Base-by-base conservation (phyloP, 768 basidiomycete genomes). In the Boletus speciosus region DNA sequence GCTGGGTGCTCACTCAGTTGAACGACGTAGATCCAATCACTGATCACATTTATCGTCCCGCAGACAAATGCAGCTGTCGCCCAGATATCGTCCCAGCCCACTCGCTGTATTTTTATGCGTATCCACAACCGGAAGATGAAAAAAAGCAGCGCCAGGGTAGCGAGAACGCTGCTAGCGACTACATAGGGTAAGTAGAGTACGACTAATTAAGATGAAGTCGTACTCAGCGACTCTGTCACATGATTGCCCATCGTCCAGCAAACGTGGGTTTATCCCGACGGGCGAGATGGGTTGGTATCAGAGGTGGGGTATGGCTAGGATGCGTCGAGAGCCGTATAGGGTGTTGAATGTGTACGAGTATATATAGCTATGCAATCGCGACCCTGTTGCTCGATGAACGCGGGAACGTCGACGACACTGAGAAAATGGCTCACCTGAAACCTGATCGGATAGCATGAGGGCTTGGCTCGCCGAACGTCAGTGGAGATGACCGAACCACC, bases 31-130 rank as follows among this genome's bases (percentile, higher is more conserved):
- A 57, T 23, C 64, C 64, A 66, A 15, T 4, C 12, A 25, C 56
- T 43, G 5, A 32, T 19, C 16, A 55, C 23, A 19, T 36, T 46
- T 6, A 54, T 37, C 16, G 21, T 29, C 12, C 59, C 65, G 8
- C 45, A 66, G 10, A 54, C 4, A 34, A 66, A 46, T 1, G 62
- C 65, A 11, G 55, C 34, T 1, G 36, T 40, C 6, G 65, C 65
- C 57, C 54, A 66, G 37, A 52, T 27, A 29, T 67, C 66, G 12
- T 67, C 66, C 50, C 60, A 46, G 23, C 66, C 63, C 21, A 66
- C 42, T 12, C 58, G 53, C 37, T 48, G 53, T 31, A 67, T 60
- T 23, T 25, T 45, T 23, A 62, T 42, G 27, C 66, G 65, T 34
- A 65, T 63, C 47, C 60, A 47, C 16, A 66, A 10, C 25, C 63